Evolutionary conservation across 441 rosid genomes (phyloP), one percentile per base, ranked within the genome.

Genomic region (Pelargonium cotyledonis): DNA sequence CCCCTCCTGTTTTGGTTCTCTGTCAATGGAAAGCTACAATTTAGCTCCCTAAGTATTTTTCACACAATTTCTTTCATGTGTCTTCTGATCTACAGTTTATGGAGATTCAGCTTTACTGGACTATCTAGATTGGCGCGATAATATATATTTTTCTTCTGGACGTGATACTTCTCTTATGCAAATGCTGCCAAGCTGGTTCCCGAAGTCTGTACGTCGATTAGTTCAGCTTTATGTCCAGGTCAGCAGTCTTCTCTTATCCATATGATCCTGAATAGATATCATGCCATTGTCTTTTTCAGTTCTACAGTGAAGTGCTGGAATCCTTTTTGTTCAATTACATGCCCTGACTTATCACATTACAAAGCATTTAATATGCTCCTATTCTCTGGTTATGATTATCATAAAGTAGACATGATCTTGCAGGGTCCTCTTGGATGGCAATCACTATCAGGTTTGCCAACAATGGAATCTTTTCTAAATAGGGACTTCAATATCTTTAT

Each of bases 401-500:
- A 9, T 61, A 65, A 61, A 61, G 47, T 77, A 78, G 76, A 35
- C 63, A 23, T 70, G 61, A 71, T 69, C 58, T 83, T 73, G 80
- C 80, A 95, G 99, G 98, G 98, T 77, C 98, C 99, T 77, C 89
- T 91, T 75, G 96, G 91, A 75, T 95, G 95, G 96, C 90, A 91
- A 67, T 85, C 99, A 61, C 70, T 88, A 73, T 83, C 95, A 75
- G 94, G 88, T 75, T 82, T 86, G 75, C 92, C 96, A 69, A 72
- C 88, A 12, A 89, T 89, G 58, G 99, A 88, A 74, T 80, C 88
- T 76, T 76, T 86, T 72, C 74, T 84, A 60, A 84, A 85, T 72
- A 84, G 95, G 81, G 94, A 86, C 65, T 80, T 86, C 68, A 90
- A 90, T 75, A 82, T 89, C 79, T 87, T 82, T 78, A 79, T 85